Conservation (phyloP, 2,329 filamentous ascomycete genomes). For the Fusarium stilboides region DNA sequence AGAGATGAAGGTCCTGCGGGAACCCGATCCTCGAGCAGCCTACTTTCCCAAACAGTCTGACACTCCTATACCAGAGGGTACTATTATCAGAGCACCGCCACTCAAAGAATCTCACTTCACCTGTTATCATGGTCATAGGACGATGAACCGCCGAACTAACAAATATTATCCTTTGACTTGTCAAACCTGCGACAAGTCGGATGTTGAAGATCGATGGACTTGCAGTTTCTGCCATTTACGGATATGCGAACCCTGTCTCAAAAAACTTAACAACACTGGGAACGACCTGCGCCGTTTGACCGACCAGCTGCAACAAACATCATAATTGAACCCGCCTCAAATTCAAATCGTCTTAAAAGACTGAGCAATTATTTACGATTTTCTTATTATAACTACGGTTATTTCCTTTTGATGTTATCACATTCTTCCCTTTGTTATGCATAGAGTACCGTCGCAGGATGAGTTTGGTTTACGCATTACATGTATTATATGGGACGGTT, state of each 20-base stretch:
- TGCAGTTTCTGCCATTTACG: conserved; percentile 68
- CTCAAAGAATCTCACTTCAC: conserved; percentile 62
- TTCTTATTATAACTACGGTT: conserved; percentile 14
- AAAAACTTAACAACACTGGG: conserved; percentile 58
- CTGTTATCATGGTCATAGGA: conserved; percentile 65
- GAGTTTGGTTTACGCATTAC: conserved; percentile 32
- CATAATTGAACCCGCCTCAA: conserved; percentile 6
- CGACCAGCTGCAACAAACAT: conserved; percentile 43
- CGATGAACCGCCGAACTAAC: conserved; percentile 66
- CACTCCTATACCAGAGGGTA: conserved; percentile 50
- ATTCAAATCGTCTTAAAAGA: neutral
- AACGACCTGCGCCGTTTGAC: conserved; percentile 62
- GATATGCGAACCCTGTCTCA: conserved; percentile 66
- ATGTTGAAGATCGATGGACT: conserved; percentile 62
- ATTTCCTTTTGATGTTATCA: conserved; percentile 7
- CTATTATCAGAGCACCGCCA: conserved; percentile 60
- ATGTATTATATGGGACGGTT: conserved; percentile 43
- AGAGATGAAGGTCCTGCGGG: conserved; percentile 56
- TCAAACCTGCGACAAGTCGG: conserved; percentile 65
- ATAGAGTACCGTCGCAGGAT: conserved; percentile 33
- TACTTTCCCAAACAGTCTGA: conserved; percentile 57
- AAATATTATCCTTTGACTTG: conserved; percentile 67
- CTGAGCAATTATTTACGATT: conserved; percentile 6
- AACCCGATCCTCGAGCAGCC: conserved; percentile 55
- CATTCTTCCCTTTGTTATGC: conserved; percentile 38